phyloP scores from a whole-genome alignment of 768 basidiomycete species.

The Austroboletus festivus region DNA sequence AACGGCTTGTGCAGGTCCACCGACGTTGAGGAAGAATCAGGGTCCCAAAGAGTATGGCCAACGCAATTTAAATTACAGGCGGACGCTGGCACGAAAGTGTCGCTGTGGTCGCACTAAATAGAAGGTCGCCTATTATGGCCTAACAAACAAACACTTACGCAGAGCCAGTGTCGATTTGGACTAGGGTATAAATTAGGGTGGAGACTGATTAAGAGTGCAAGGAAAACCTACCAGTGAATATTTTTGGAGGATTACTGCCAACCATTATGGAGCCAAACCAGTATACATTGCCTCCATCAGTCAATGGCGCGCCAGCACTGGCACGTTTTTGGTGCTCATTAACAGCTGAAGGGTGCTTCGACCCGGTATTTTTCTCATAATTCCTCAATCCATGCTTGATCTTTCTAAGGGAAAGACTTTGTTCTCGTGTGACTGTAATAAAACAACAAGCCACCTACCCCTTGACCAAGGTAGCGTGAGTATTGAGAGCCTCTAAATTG shows the following conservation, averaged over 20 bases:
- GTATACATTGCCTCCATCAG: not conserved
- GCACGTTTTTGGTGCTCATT: not conserved
- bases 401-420: not conserved
- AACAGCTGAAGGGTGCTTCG: not conserved
- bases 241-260: slow-evolving; percentile 2
- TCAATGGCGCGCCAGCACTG: not conserved
- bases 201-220: not conserved
- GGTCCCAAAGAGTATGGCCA: slow-evolving; percentile 31
- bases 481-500: slow-evolving; percentile 2
- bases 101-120: slow-evolving; percentile 13
- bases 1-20: not conserved
- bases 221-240: not conserved
- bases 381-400: not conserved
- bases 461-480: slow-evolving; percentile 2
- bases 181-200: not conserved
- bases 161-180: slow-evolving; percentile 28
- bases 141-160: not conserved
- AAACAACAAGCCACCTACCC: slow-evolving; percentile 3
- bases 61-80: slow-evolving; percentile 25
- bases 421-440: not conserved
- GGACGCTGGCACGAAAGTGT: slow-evolving; percentile 22
- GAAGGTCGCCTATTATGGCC: too few relatives aligned
- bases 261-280: slow-evolving; percentile 8
- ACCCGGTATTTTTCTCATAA: slow-evolving; percentile 2
- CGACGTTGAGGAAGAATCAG: slow-evolving; percentile 12